phyloP scores from a whole-genome alignment of 495 filamentous ascomycete species.

The Staphylotrichum longicolle region DNA sequence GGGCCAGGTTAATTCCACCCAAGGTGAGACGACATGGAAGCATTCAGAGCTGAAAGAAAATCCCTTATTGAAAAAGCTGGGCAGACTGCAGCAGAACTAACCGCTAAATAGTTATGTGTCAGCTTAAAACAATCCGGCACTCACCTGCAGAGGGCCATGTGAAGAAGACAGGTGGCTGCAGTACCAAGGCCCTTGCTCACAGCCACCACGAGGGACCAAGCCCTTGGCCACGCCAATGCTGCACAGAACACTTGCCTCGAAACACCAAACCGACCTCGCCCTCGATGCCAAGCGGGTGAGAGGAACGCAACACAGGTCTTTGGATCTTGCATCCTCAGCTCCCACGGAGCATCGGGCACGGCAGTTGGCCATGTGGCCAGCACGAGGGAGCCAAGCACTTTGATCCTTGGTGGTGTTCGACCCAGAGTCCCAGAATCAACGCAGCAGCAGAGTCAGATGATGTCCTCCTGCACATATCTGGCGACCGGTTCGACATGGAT shows the following conservation, averaged over 20 bases:
- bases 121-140: not conserved
- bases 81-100: too few relatives aligned
- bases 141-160: too few relatives aligned
- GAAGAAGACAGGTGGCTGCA: not conserved
- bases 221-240: slow-evolving; percentile 8
- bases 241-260: not conserved
- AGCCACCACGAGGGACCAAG: slow-evolving; percentile 8
- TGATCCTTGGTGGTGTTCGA: too few relatives aligned
- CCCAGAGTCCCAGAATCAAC: too few relatives aligned
- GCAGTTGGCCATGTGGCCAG: too few relatives aligned
- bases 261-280: not conserved
- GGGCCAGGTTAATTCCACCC: not conserved
- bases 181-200: slow-evolving; percentile 10
- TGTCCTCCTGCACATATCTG: not conserved
- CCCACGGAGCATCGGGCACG: too few relatives aligned
- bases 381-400: too few relatives aligned
- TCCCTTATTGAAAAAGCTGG: not conserved
- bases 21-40: too few relatives aligned
- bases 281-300: slow-evolving; percentile 1
- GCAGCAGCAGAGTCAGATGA: too few relatives aligned
- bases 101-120: too few relatives aligned
- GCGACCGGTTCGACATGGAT: not conserved
- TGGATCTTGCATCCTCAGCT: too few relatives aligned
- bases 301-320: not conserved
- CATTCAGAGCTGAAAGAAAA: not conserved